A percentile compares a stretch with the other conserved stretches of the same genome.
These are phyloP conservation scores for Fusarium sublunatum DNA, from an alignment of 2,329 filamentous ascomycete genomes.

Conservation along the genomic window DNA sequence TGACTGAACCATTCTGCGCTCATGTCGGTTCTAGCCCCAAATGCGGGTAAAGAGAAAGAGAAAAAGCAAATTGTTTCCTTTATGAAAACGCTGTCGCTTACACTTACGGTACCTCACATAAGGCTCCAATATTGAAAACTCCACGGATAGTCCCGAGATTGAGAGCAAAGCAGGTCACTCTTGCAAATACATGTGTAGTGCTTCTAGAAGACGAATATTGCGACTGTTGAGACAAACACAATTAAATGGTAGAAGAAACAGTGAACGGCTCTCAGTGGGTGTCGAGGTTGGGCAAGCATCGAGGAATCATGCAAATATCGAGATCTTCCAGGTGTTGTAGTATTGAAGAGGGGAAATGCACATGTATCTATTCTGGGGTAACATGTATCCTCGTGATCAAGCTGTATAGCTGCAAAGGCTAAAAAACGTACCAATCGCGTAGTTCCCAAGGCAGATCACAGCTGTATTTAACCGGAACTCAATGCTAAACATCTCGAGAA, in stretches of 20 bases:
- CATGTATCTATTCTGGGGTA: constrained; percentile 7
- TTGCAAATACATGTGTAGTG: too few species aligned
- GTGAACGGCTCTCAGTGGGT: neutral
- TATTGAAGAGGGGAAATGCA: neutral
- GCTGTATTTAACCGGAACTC: constrained; percentile 16
- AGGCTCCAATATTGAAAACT: too few species aligned
- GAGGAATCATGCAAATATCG: constrained; percentile 12
- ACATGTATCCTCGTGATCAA: neutral
- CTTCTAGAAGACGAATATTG: too few species aligned
- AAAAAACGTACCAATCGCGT: neutral
- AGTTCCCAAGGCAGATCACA: neutral
- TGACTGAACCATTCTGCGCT: neutral
- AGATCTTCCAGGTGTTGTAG: constrained; percentile 3
- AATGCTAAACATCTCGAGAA: neutral
- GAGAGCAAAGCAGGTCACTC: too few species aligned
- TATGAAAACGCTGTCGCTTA: neutral
- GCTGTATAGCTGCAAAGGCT: neutral
- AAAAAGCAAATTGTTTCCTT: neutral
- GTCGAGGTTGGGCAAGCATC: neutral
- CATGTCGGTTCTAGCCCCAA: neutral
- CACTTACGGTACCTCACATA: neutral
- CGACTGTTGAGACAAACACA: neutral
- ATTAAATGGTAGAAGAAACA: neutral
- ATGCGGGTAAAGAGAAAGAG: neutral
- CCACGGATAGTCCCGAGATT: too few species aligned